Percentiles rank a stretch among this genome's conserved stretches.
phyloP scores from a whole-genome alignment of 805 yeast species.

The Brettanomyces naardenensis region DNA sequence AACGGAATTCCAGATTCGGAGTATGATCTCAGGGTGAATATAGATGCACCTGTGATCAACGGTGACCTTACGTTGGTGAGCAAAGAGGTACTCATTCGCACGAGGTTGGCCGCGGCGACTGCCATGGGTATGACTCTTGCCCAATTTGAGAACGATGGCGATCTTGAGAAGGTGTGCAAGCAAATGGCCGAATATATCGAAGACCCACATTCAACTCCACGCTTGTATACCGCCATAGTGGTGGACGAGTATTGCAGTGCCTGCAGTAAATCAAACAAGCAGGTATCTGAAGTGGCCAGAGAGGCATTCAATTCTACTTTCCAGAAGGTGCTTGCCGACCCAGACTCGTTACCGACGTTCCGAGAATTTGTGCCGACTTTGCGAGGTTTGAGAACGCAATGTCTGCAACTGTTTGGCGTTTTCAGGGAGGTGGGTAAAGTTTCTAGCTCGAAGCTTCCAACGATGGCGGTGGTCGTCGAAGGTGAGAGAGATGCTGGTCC shows the following conservation, averaged over 20 bases:
- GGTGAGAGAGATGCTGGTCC: slow-evolving; percentile 95
- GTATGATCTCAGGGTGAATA: slow-evolving; percentile 59
- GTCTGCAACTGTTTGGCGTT: slow-evolving; percentile 72
- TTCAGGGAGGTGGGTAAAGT: slow-evolving; percentile 73
- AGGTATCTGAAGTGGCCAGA: slow-evolving; percentile 3
- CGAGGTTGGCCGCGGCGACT: slow-evolving; percentile 66
- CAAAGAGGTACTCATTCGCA: slow-evolving; percentile 59
- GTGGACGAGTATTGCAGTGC: slow-evolving; percentile 57
- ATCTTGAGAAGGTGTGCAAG: slow-evolving; percentile 31
- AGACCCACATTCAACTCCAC: slow-evolving; percentile 73
- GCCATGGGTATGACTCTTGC: slow-evolving; percentile 68
- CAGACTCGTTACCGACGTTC: slow-evolving; percentile 45
- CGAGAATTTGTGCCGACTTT: slow-evolving; percentile 84
- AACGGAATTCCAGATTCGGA: slow-evolving; percentile 43
- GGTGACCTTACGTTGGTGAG: slow-evolving; percentile 91
- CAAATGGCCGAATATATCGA: slow-evolving; percentile 34
- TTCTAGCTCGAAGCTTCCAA: slow-evolving; percentile 65
- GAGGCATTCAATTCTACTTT: slow-evolving; percentile 16
- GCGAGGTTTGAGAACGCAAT: slow-evolving; percentile 78
- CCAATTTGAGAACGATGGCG: slow-evolving; percentile 30
- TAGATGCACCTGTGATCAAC: slow-evolving; percentile 84
- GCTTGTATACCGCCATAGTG: slow-evolving; percentile 60
- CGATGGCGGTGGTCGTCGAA: slow-evolving; percentile 80
- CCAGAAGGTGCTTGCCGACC: slow-evolving; percentile 31
- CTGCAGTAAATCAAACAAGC: slow-evolving; percentile 6